Base-by-base conservation (phyloP, 257 asterid species). In the Penstemon barbatus region DNA sequence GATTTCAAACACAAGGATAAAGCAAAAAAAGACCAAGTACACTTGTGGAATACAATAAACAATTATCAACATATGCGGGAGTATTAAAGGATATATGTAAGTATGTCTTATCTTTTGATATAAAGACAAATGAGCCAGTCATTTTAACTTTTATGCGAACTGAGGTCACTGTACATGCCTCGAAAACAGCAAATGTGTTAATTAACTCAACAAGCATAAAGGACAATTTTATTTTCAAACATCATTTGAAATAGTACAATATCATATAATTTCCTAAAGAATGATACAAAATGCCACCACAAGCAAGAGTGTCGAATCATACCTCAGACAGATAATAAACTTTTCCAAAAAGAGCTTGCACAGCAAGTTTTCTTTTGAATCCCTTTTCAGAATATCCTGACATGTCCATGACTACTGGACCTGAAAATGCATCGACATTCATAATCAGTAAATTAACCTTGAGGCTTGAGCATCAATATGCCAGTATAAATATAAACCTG, bases 391-490 rank as follows among this genome's bases (percentile, higher is more conserved):
- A 82, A 77, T 89, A 91, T 77, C 96, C 96, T 3, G 94, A 75
- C 73, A 81, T 77, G 72, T 91, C 90, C 98, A 91, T 87, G 73
- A 87, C 94, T 60, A 91, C 96, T 40, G 98, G 98, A 75, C 98
- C 98, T 91, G 91, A 76, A 90, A 68, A 81, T 76, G 69, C 76
- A 71, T 19, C 25, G 60, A 74, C 44, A 59, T 42, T 54, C 75
- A 41, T 43, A 6, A 57, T 60, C 68, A 71, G 74, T 53, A 58
- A 56, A 80, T 12, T 58, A 36, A 66, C 68, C 56, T 50, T 66
- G 33, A 39, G 12, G 66, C 56, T 50, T 66, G 33, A 39, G 12
- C 44, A 15, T 45, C 19, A 25, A 48, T 4, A 11, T 52, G 8
- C 25, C n/a, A 10, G 8, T 37, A 52, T 36, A 64, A 45, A 53